phyloP scores from a whole-genome alignment of 352 stramenopile species.

The Blastocystis sp. region DNA sequence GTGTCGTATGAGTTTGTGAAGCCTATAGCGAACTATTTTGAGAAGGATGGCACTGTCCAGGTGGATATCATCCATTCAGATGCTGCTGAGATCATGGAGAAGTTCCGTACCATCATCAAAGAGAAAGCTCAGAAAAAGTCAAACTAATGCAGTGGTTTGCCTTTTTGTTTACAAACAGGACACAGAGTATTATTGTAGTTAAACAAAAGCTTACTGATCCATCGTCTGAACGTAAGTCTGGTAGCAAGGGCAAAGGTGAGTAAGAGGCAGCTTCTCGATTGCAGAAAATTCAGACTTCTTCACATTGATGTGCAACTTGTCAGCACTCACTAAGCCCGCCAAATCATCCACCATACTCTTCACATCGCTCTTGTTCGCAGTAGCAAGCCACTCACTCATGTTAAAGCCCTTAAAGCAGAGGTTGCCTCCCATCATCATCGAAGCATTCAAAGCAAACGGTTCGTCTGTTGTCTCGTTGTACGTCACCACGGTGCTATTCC shows the following conservation, averaged over 20 bases:
- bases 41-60: not conserved
- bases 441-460: not conserved
- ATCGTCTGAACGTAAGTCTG: conserved; percentile 49
- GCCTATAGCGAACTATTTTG: not conserved
- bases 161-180: not conserved
- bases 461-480: conserved; percentile 1
- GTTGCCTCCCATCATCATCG: not conserved
- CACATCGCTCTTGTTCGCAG: conserved; percentile 59
- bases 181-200: conserved; percentile 42
- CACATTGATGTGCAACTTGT: conserved; percentile 59
- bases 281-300: conserved; percentile 64
- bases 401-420: conserved; percentile 47
- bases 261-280: conserved; percentile 62
- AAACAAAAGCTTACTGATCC: conserved; percentile 60
- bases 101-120: not conserved
- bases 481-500: not conserved
- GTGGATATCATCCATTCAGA: not conserved
- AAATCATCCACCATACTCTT: conserved; percentile 65
- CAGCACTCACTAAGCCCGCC: not conserved
- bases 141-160: not conserved
- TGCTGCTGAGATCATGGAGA: not conserved
- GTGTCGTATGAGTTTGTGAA: conserved; percentile 11
- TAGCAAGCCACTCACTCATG: conserved; percentile 25
- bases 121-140: not conserved
- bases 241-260: conserved; percentile 43